Conservation (phyloP, 345 rosid species). For the Eutrema heterophyllum region DNA sequence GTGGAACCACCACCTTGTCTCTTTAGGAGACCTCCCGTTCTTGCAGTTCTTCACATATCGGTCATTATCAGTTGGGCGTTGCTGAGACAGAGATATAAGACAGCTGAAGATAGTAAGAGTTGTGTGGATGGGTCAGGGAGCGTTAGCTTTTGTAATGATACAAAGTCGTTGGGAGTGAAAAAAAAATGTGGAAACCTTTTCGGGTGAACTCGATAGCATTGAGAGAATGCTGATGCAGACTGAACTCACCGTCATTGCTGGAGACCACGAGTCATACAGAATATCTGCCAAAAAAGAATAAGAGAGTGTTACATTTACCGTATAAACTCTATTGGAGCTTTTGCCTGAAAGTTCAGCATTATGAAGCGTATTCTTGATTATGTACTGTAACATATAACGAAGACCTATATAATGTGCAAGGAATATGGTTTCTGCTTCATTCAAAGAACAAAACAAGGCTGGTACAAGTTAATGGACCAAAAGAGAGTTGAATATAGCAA, state of each 20-base stretch:
- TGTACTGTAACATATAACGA: not conserved
- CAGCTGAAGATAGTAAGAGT: not conserved
- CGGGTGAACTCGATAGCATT: conserved; percentile 96
- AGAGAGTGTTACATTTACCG: not conserved
- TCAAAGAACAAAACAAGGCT: not conserved
- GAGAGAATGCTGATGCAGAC: conserved; percentile 97
- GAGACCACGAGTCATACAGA: conserved; percentile 97
- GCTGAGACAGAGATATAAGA: conserved; percentile 40
- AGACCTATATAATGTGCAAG: not conserved
- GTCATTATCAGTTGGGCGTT: conserved; percentile 93
- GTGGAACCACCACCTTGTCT: conserved; percentile 99
- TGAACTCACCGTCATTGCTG: conserved; percentile 97
- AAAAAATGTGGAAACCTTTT: not conserved
- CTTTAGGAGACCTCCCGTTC: conserved; percentile 96
- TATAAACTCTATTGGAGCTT: not conserved
- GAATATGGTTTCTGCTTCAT: not conserved
- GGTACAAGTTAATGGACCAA: not conserved
- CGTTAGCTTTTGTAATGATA: not conserved
- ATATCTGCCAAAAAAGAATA: conserved; percentile 45
- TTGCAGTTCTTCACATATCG: conserved; percentile 95
- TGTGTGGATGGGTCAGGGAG: not conserved
- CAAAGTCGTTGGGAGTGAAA: not conserved
- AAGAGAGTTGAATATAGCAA: not conserved
- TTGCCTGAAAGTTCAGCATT: not conserved
- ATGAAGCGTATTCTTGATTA: not conserved